phyloP scores from a whole-genome alignment of 2,329 filamentous ascomycete species.

The Periconia macrospinosa region DNA sequence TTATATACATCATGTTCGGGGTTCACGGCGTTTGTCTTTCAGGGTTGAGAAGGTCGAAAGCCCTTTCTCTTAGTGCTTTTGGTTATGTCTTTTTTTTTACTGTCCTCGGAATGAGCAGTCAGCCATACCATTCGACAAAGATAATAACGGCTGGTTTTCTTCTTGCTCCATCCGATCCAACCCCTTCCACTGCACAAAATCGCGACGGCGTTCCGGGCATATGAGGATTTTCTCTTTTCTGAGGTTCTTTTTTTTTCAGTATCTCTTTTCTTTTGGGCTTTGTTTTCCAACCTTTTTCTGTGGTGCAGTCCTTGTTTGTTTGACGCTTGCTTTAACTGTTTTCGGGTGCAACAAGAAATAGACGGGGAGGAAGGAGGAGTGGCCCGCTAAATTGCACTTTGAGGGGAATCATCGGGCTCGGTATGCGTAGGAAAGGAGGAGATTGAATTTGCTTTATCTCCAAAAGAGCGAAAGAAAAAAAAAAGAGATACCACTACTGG shows the following conservation, averaged over 20 bases:
- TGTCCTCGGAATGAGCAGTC: background rate
- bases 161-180: background rate
- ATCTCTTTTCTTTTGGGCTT: background rate
- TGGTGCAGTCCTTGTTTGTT: background rate
- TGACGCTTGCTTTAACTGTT: background rate
- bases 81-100: background rate
- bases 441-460: background rate
- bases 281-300: background rate
- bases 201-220: conserved; percentile 1
- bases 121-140: background rate
- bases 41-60: too few relatives aligned
- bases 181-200: background rate
- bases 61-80: background rate
- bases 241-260: background rate
- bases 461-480: too few relatives aligned
- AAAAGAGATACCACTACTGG: background rate
- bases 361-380: background rate
- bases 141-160: background rate
- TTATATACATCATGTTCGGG: background rate
- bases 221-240: background rate
- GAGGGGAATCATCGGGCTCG: background rate
- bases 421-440: background rate
- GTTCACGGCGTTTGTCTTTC: background rate
- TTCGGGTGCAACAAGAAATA: background rate
- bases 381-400: conserved; percentile 10